Evolutionary conservation across 768 basidiomycete genomes (phyloP), one percentile per base, ranked within the genome.

Genomic region (Mycena crocata): DNA sequence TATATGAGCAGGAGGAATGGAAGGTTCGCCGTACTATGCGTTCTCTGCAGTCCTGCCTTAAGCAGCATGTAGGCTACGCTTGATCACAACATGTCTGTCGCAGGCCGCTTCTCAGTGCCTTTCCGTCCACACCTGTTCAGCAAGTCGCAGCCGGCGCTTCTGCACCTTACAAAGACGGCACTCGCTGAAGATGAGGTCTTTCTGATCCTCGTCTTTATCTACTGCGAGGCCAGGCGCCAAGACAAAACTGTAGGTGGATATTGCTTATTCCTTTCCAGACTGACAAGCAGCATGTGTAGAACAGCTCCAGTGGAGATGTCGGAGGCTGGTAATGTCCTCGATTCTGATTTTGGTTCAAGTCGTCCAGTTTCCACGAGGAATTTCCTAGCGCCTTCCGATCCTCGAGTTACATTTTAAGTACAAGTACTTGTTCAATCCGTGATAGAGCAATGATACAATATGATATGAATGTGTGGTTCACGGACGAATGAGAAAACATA

Each of bases 81-180:
- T 19, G 73, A 79, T 56, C 62, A 73, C 46, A 73, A 72, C 35
- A 74, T 74, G 50, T 74, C 68, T 13, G 71, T 81, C 44, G 81
- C 79, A 24, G 85, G 78, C 7, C 78, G 77, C 7, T 82, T 86
- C 45, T 70, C 74, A 3, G 82, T 85, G 5, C 82, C 85, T 1
- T 83, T 79, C 57, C 82, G 86, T n/a, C 85, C 84, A 3, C 83
- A 84, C 58, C 73, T 87, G 8, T 85, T 87, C 68, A 78, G 77
- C 30, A 85, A 85, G 67, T 62, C 76, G 23, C 79, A 80, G 46
- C 82, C 84, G 0, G 71, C 83, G 12, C 72, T 75, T 0, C 60
- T 87, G 31, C 77, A 82, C 35, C 71, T 87, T 24, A 79, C 78
- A 30, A 76, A 78, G 35, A 74, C 72, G n/a, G 83, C 83, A 1